Evolutionary conservation across 2,329 filamentous ascomycete species (phyloP), one percentile per base, ranked within the genome.

Genomic region (Parastagonospora nodorum): DNA sequence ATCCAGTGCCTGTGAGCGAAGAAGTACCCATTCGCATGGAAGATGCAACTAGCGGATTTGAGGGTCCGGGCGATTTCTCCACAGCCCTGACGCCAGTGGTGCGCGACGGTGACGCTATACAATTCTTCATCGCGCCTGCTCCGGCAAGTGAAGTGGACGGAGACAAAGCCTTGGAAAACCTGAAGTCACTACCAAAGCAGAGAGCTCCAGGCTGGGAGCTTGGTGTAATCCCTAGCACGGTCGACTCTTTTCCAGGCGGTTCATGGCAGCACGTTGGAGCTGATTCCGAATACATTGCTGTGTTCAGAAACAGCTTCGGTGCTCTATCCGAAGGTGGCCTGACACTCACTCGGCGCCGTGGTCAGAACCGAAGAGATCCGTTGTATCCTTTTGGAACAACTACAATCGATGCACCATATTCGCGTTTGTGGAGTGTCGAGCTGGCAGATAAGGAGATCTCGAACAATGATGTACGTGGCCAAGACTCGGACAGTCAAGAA

Each of bases 81-180:
- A 67, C 76, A 40, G 71, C 75, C 4, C 72, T 83, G 6, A 78
- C 79, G 8, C 81, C 84, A 38, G 80, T 89, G 48, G 84, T 85
- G 5, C 79, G 80, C 24, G 80, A 84, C 5, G 88, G 86, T 7
- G 85, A 88, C 11, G 81, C 74, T 41, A 81, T 93, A 48, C 75
- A 67, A 48, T 77, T 71, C 58, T 73, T 69, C 50, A 63, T 63
- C 5, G 64, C 61, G 5, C 62, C 66, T 12, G 40, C 50, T 9
- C 29, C 33, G 11, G 11, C 40, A 12, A 41, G 51, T 8, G n/a
- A 29, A 11, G 40, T 38, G 8, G 36, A 44, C 1, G 24, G 49
- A 5, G 28, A 48, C 12, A 28, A 42, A 28, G 44, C 16, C 6
- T 29, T 54, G 10, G 39, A 42, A 8, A 31, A 35, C 8, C 38